Evolutionary conservation across 345 rosid genomes (phyloP).

Genomic region (Aegle marmelos): DNA sequence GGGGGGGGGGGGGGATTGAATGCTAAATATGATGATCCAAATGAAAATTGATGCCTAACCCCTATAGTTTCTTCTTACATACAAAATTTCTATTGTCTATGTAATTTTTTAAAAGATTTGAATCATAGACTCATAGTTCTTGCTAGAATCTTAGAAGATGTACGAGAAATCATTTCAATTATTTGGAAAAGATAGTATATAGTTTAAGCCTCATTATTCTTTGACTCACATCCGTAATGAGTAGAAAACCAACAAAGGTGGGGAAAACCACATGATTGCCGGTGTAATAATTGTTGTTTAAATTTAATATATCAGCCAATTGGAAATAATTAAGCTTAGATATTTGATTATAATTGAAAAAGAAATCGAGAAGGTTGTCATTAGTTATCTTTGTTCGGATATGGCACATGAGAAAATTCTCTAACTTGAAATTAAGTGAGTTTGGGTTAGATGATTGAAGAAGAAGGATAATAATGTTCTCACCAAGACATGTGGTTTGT

Average conservation of each 20-base stretch:
- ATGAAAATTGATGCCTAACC: too few species aligned
- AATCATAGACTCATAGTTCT: not conserved
- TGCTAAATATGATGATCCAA: too few species aligned
- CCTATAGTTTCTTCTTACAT: too few species aligned
- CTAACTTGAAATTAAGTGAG: not conserved
- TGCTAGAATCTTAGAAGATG: not conserved
- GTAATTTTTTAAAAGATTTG: not conserved
- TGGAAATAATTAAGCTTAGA: not conserved
- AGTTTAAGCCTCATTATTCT: not conserved
- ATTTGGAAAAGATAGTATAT: not conserved
- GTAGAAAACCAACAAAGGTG: not conserved
- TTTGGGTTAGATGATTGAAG: not conserved
- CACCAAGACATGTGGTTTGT: not conserved
- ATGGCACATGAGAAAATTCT: constrained; percentile 1
- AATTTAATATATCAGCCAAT: not conserved
- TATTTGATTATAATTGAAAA: not conserved
- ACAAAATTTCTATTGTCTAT: too few species aligned
- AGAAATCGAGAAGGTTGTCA: not conserved
- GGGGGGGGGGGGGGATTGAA: too few species aligned
- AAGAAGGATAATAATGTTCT: not conserved
- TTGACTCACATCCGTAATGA: not conserved
- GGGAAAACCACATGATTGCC: not conserved
- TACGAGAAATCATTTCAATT: not conserved
- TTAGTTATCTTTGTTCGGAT: not conserved
- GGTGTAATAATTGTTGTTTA: not conserved